These are phyloP conservation scores for Hirsutella rhossiliensis DNA, from an alignment of 2,329 filamentous ascomycete genomes.

Conservation along the genomic window DNA sequence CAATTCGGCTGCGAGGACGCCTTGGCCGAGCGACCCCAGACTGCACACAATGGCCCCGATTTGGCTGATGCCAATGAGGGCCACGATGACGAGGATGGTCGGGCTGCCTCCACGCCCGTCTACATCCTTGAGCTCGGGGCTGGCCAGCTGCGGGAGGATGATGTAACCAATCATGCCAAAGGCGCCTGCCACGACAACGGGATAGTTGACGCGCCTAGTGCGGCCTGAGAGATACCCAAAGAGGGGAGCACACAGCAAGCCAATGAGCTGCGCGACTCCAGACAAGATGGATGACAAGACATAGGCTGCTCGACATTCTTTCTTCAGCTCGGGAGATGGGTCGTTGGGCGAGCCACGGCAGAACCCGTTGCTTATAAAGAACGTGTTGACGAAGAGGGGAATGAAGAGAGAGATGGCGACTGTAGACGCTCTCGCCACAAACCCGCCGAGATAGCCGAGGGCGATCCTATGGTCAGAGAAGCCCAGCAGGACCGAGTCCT, in stretches of 20 bases:
- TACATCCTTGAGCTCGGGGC: constrained; percentile 57
- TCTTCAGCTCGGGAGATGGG: constrained; percentile 63
- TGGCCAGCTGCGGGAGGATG: constrained; percentile 62
- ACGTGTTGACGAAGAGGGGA: constrained; percentile 83
- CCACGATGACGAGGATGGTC: constrained; percentile 62
- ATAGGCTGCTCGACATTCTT: constrained; percentile 77
- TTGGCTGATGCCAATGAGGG: constrained; percentile 79
- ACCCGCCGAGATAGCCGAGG: constrained; percentile 84
- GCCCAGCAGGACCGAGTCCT: constrained; percentile 55
- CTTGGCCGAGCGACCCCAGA: constrained; percentile 73
- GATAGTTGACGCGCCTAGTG: constrained; percentile 54
- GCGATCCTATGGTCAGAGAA: constrained; percentile 67
- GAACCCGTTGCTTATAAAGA: constrained; percentile 70
- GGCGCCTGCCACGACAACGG: constrained; percentile 58
- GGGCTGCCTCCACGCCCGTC: constrained; percentile 55
- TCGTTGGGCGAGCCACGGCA: constrained; percentile 58
- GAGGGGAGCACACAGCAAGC: constrained; percentile 70
- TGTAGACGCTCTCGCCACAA: constrained; percentile 86
- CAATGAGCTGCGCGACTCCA: constrained; percentile 77
- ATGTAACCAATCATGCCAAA: constrained; percentile 71
- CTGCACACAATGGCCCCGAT: constrained; percentile 96
- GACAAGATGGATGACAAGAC: constrained; percentile 78
- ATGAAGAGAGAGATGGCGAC: constrained; percentile 94
- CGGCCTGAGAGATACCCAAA: constrained; percentile 79
- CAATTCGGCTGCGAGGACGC: constrained; percentile 50